Base-by-base conservation (phyloP, 169 alveolate species). In the Plasmodium billcollinsi region DNA sequence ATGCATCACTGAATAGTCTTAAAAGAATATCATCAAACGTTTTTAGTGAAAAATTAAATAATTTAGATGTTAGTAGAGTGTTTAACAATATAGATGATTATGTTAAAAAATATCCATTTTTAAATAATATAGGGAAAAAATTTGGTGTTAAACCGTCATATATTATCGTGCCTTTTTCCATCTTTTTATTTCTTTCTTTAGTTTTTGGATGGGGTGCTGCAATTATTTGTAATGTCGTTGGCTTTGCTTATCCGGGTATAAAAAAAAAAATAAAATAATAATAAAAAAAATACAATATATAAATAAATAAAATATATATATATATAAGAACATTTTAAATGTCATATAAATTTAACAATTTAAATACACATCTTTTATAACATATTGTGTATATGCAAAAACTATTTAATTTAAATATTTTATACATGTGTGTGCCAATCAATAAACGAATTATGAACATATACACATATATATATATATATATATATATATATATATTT, bases 191-290 rank as follows among this genome's bases (percentile, higher is more conserved):
- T 26, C n/a, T 92, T 70, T 88, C 88, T 2, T 73, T 92, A 2
- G 63, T 89, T 50, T 88, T 92, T 61, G 95, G 95, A 0, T 92
- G 92, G 92, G 95, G 93, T 3, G 95, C 93, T n/a, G 95, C 95
- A 50, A 50, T 92, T 50, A 92, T 92, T 29, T 92, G 95, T 21
- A 92, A 75, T 52, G 39, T 92, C 14, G 88, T 92, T 58, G 95
- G 95, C 15, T 92, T 92, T 72, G 85, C 92, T 3, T 92, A 92
- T 58, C 95, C 95, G 52, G 89, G 89, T 76, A 56, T 39, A 15
- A 26, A 26, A 71, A 71, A 70, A 45, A 47, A 49, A 50, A 50
- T 12, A 8, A 47, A 12, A 8, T 2, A 9, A 2, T 29, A 1
- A 47, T 45, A 65, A 54, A 9, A 54, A 6, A 54, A 54, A 54